Evolutionary conservation across 257 asterid genomes (phyloP).

Genomic region (Haberlea rhodopensis): DNA sequence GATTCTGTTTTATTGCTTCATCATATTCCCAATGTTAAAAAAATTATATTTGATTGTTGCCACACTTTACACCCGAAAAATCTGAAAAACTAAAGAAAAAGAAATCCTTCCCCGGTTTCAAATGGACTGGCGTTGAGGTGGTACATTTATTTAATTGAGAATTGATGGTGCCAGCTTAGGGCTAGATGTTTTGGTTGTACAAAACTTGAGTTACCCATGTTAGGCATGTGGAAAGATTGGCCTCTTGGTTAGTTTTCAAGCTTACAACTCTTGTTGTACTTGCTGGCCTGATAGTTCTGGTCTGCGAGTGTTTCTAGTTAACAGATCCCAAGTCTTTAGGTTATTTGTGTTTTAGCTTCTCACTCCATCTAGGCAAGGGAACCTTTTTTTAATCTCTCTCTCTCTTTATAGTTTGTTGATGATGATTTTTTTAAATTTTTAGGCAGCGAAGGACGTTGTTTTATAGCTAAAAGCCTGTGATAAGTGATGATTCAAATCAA

Average conservation of each 20-base stretch:
- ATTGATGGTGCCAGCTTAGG: conserved; percentile 1
- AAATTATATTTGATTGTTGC: conserved; percentile 20
- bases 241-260: background rate
- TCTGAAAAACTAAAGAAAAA: background rate
- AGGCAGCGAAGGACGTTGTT: conserved; percentile 99
- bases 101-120: background rate
- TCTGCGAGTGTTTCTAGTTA: conserved; percentile 8
- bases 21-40: conserved; percentile 13
- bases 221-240: background rate
- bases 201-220: background rate
- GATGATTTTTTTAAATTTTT: conserved; percentile 29
- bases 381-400: background rate
- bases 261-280: conserved; percentile 11
- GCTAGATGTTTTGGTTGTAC: background rate
- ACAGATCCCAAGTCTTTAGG: conserved; percentile 8
- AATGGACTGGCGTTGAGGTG: background rate
- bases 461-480: conserved; percentile 97
- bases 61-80: background rate
- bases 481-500: conserved; percentile 91
- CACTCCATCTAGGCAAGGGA: conserved; percentile 13
- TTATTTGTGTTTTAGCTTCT: conserved; percentile 14
- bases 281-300: conserved; percentile 19
- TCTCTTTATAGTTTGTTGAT: conserved; percentile 8
- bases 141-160: background rate
- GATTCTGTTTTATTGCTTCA: conserved; percentile 22